phyloP scores from a whole-genome alignment of 2,329 filamentous ascomycete species.

The Talaromyces sp. region DNA sequence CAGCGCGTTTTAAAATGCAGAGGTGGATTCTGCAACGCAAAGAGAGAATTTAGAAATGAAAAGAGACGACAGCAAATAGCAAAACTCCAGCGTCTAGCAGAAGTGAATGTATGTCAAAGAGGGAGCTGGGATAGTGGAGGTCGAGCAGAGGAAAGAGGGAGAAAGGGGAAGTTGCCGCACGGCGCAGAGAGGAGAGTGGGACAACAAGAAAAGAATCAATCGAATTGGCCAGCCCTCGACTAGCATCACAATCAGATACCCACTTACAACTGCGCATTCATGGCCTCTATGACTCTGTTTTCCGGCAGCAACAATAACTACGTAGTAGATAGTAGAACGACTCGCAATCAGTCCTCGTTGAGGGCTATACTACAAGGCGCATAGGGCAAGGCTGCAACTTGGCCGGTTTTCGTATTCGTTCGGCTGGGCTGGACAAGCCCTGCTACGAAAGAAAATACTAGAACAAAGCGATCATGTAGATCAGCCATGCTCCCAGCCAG shows the following conservation, averaged over 20 bases:
- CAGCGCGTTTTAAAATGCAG: constrained; percentile 9
- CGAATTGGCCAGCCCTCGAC: constrained; percentile 1
- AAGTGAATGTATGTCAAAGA: not conserved
- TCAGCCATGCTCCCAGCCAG: not conserved
- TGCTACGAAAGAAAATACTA: not conserved
- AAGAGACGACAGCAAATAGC: not conserved
- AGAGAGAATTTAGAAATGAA: not conserved
- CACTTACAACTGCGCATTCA: not conserved
- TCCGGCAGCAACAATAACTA: too few species aligned
- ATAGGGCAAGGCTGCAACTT: not conserved
- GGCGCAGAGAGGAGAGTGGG: not conserved
- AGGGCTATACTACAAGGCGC: too few species aligned
- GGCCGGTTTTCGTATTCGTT: too few species aligned
- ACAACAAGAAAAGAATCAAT: not conserved
- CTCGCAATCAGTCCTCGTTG: too few species aligned
- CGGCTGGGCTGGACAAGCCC: too few species aligned
- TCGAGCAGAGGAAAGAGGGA: constrained; percentile 17
- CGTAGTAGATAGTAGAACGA: too few species aligned
- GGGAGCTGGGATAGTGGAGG: constrained; percentile 5
- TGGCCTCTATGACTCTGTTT: not conserved
- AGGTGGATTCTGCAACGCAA: not conserved
- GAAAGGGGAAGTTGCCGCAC: constrained; percentile 10
- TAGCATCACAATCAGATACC: not conserved
- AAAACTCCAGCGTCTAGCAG: not conserved
- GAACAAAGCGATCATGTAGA: constrained; percentile 5